These are phyloP conservation scores for Vicia sativa DNA, from an alignment of 306 rosid species.

Conservation along the genomic window DNA sequence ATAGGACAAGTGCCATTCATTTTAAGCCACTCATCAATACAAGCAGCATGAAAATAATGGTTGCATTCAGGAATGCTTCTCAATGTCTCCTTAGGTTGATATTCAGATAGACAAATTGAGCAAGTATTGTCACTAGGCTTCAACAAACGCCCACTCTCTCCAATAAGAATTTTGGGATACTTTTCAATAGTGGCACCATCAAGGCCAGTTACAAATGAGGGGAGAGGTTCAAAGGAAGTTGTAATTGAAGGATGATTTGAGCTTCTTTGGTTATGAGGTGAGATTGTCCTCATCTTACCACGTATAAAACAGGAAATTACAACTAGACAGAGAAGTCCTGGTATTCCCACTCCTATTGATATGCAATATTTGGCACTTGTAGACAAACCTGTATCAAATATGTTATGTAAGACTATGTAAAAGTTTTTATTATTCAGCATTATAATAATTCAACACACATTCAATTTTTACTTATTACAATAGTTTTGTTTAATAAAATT, in stretches of 20 bases:
- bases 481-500: too few relatives aligned
- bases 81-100: slow-evolving; percentile 63
- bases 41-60: slow-evolving; percentile 71
- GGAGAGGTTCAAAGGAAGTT: slow-evolving; percentile 17
- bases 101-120: slow-evolving; percentile 73
- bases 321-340: slow-evolving; percentile 56
- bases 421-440: too few relatives aligned
- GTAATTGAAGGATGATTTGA: slow-evolving; percentile 20
- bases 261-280: slow-evolving; percentile 7
- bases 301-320: slow-evolving; percentile 48
- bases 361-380: slow-evolving; percentile 63
- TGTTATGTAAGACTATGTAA: too few relatives aligned
- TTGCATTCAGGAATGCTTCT: slow-evolving; percentile 77
- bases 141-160: slow-evolving; percentile 68
- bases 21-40: slow-evolving; percentile 83
- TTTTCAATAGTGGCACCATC: slow-evolving; percentile 76
- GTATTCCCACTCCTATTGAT: slow-evolving; percentile 62
- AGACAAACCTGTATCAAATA: slow-evolving; percentile 51
- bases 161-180: slow-evolving; percentile 66
- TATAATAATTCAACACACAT: too few relatives aligned
- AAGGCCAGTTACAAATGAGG: slow-evolving; percentile 46
- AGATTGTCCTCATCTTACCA: slow-evolving; percentile 1
- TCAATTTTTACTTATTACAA: too few relatives aligned
- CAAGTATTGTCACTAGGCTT: slow-evolving; percentile 66
- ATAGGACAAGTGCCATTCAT: slow-evolving; percentile 74